Base-by-base conservation (phyloP, 2,329 filamentous ascomycete species). In the Malbranchea zuffiana region DNA sequence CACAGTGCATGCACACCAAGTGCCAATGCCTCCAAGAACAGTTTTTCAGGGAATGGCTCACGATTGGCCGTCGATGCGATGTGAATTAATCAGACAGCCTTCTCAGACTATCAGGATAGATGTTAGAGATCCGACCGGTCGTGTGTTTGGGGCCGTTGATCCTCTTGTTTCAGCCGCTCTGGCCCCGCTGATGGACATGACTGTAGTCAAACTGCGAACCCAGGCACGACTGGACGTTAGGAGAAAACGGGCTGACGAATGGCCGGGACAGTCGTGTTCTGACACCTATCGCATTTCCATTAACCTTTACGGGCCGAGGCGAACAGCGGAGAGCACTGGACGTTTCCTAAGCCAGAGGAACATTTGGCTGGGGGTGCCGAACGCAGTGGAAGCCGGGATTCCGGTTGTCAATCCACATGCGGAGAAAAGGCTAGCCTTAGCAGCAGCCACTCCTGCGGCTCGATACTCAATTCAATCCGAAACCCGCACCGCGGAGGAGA, bases 91-190 rank as follows among this genome's bases (percentile, higher is more conserved):
- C 43, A 68, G 81, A 27, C 65, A 68, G 36, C 62, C 66, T 3
- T 70, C 71, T 15, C 71, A 76, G 28, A 49, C 69, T 8, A 66
- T 71, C 28, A 69, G 68, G 12, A 85, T 95, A 34, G 69, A 80
- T 37, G 79, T 85, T 6, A 71, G 76, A 25, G 88, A 96, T 53
- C 70, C 79, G 44, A 77, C 75, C 1, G 72, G 75, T 3, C 69
- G 70, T 25, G 72, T 79, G 20, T 87, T 95, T 50, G 90, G 84
- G 10, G 69, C 69, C n/a, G 61, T 96, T 4, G 84, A 93, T 66
- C 28, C 51, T 5, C 72, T 68, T 46, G 78, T 78, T 11, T 75
- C 85, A 0, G 60, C 66, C 13, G 82, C 73, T 5, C 67, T 96
- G 6, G 74, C 74, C 5, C 79, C 78, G 5, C 61, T 95, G 1